Evolutionary conservation across 192 early-diverging fungal genomes (phyloP), one percentile per base, ranked within the genome.

Genomic region (Backusella psychrophila): DNA sequence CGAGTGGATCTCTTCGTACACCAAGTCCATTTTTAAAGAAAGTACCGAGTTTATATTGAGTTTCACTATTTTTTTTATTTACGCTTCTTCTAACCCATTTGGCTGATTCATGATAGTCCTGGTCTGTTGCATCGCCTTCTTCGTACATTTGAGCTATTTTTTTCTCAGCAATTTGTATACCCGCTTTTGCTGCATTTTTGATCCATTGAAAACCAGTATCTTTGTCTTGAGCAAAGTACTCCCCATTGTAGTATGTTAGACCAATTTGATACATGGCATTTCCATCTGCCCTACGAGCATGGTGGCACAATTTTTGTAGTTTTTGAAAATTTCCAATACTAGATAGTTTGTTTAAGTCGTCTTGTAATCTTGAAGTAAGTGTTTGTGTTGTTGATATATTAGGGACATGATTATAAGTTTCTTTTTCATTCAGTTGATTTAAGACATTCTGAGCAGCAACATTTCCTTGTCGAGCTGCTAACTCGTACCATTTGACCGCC

Each of bases 11-110:
- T 46, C 49, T 72, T 52, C 19, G 70, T 33, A 72, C 70, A 15
- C 70, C 70, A 39, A 72, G 12, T 15, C 70, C 70, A 31, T 72
- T 39, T 5, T 44, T 46, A 33, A 46, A 72, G 11, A 72, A 19
- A 4, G 29, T 31, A 19, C 70, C 70, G 5, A 72, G 23, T 15
- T 68, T 78, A 53, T 59, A 72, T 67, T 81, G 78, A 19, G 80
- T 83, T 0, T 36, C 42, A 0, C 46, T 33, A 34, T 76, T 35
- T 15, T 77, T 79, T 15, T 14, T 63, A 23, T 0, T 4, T 23
- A 0, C 56, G 26, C 23, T 29, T 29, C 29, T 56, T 56, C 8
- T n/a, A 56, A 21, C 9, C 83, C 78, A 86, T 56, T 77, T 75
- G 6, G 2, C 11, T 26, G 53, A 56, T 56, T 56, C n/a, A 0